These are phyloP conservation scores for Phytophthora syringae DNA, from an alignment of 352 stramenopile species.

Conservation along the genomic window DNA sequence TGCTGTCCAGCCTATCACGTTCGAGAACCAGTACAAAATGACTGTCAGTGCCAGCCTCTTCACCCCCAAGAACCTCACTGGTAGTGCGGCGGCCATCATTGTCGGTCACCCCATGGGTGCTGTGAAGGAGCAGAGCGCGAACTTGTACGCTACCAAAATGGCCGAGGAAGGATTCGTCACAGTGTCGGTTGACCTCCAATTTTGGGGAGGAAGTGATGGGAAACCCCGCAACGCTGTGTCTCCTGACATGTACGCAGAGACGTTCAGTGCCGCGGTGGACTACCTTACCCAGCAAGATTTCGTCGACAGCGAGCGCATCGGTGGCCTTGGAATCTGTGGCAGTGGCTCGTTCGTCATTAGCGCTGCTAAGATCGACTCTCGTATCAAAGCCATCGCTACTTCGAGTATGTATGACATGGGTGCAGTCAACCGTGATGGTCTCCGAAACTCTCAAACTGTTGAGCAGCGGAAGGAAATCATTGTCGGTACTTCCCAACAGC, in stretches of 20 bases:
- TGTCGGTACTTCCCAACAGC: background rate
- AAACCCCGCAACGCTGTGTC: slow-evolving; percentile 15
- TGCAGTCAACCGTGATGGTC: background rate
- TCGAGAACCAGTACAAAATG: slow-evolving; percentile 21
- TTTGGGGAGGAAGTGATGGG: slow-evolving; percentile 24
- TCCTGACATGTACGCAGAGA: slow-evolving; percentile 21
- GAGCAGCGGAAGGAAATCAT: slow-evolving; percentile 10
- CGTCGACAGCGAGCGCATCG: slow-evolving; percentile 14
- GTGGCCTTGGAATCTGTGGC: slow-evolving; percentile 18
- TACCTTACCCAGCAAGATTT: slow-evolving; percentile 13
- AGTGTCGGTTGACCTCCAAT: slow-evolving; percentile 15
- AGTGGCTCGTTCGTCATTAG: slow-evolving; percentile 20
- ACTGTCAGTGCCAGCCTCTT: slow-evolving; percentile 15
- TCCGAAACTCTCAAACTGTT: slow-evolving; percentile 5
- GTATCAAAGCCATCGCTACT: slow-evolving; percentile 22
- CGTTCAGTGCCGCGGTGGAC: slow-evolving; percentile 27
- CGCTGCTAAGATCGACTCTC: slow-evolving; percentile 25
- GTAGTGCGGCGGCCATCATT: background rate
- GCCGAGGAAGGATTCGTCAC: slow-evolving; percentile 23
- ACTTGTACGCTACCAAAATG: slow-evolving; percentile 32
- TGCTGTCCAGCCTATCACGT: slow-evolving; percentile 15
- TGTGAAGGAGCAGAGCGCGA: slow-evolving; percentile 31
- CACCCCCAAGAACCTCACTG: slow-evolving; percentile 11
- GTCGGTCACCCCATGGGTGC: slow-evolving; percentile 23
- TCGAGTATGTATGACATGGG: slow-evolving; percentile 27